Evolutionary conservation across 352 stramenopile genomes (phyloP).

Genomic region (Pythium guiyangense): DNA sequence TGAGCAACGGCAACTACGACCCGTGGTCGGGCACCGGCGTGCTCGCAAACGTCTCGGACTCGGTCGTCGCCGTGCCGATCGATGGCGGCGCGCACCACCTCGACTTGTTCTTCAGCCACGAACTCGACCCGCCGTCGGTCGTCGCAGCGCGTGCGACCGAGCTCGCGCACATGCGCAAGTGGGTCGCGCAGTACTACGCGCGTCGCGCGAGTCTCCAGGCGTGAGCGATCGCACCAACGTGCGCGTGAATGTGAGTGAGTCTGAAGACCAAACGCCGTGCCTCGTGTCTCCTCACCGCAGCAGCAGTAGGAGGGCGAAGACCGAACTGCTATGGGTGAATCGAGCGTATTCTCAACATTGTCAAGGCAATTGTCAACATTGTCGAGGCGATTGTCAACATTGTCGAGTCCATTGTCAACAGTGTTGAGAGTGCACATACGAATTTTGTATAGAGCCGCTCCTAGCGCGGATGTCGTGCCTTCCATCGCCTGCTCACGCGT

Average conservation of each 20-base stretch:
- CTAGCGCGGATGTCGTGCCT: background rate
- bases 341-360: too few relatives aligned
- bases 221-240: background rate
- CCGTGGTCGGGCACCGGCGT: slow-evolving; percentile 91
- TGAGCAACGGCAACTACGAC: slow-evolving; percentile 94
- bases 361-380: too few relatives aligned
- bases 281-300: too few relatives aligned
- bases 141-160: slow-evolving; percentile 65
- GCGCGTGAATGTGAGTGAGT: background rate
- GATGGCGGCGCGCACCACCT: slow-evolving; percentile 84
- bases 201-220: slow-evolving; percentile 15
- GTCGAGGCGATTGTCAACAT: too few relatives aligned
- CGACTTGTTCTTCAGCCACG: slow-evolving; percentile 90
- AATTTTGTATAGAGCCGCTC: background rate
- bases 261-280: background rate
- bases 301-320: background rate
- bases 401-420: too few relatives aligned
- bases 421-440: too few relatives aligned
- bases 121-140: slow-evolving; percentile 76
- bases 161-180: slow-evolving; percentile 76
- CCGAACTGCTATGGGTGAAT: background rate
- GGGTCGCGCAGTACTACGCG: slow-evolving; percentile 60
- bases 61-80: slow-evolving; percentile 65
- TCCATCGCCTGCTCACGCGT: background rate
- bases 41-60: slow-evolving; percentile 54